Conservation (phyloP, 1,139 yeast species). For the Geotrichum reessii region DNA sequence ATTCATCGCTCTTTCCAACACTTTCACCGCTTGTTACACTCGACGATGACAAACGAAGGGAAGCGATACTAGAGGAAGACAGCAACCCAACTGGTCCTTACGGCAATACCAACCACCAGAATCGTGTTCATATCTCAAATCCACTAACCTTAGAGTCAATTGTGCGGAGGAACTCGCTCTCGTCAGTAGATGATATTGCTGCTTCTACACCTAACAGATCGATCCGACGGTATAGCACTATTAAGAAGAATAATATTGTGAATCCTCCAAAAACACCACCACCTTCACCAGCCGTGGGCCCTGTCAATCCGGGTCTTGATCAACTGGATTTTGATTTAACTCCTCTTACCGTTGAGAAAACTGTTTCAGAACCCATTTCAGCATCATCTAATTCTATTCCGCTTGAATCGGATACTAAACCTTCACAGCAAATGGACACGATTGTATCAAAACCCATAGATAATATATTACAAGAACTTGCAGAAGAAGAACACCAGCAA, state of each 20-base stretch:
- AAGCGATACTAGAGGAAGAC: conserved; percentile 22
- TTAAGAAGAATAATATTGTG: background rate
- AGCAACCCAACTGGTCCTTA: conserved; percentile 17
- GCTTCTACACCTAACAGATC: background rate
- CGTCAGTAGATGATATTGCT: background rate
- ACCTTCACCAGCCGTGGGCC: conserved; percentile 17
- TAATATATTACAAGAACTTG: background rate
- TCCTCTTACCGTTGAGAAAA: background rate
- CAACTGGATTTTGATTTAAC: background rate
- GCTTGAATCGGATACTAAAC: background rate
- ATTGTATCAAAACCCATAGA: background rate
- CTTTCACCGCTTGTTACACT: conserved; percentile 30
- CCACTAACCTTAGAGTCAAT: conserved; percentile 1
- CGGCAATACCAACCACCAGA: conserved; percentile 20
- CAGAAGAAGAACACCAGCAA: background rate
- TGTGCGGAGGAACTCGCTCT: background rate
- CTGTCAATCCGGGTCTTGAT: conserved; percentile 9
- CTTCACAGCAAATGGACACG: background rate
- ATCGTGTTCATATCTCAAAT: background rate
- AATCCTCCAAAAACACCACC: conserved; percentile 13
- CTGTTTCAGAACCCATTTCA: background rate
- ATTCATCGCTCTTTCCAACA: conserved; percentile 24
- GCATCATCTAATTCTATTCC: background rate
- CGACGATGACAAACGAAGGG: conserved; percentile 33
- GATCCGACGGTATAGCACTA: conserved; percentile 7